phyloP scores from a whole-genome alignment of 768 basidiomycete species.

The Calocera cornea region DNA sequence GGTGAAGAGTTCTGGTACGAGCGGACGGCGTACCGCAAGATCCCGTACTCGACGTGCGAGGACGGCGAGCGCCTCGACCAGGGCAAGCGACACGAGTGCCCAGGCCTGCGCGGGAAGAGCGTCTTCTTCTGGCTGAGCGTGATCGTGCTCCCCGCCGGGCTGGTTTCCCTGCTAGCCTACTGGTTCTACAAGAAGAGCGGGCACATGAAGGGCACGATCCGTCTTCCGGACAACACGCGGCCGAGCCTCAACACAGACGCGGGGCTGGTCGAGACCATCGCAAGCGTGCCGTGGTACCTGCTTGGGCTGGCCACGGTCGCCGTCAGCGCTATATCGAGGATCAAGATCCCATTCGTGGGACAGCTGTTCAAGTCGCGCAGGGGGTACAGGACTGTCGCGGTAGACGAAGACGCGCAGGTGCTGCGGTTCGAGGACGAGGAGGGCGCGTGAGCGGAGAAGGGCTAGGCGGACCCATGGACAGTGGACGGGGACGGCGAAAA shows the following conservation, averaged over 20 bases:
- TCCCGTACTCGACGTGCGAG: conserved; percentile 76
- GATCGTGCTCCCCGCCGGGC: conserved; percentile 57
- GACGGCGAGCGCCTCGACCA: conserved; percentile 68
- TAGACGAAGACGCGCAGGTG: conserved; percentile 83
- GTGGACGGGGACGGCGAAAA: neutral
- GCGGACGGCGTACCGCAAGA: conserved; percentile 79
- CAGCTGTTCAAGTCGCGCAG: conserved; percentile 36
- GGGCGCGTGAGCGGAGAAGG: neutral
- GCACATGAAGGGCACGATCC: conserved; percentile 60
- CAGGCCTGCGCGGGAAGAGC: conserved; percentile 61
- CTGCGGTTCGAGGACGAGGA: conserved; percentile 74
- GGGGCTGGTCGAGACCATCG: conserved; percentile 52
- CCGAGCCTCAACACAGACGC: conserved; percentile 28
- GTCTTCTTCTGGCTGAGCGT: conserved; percentile 75
- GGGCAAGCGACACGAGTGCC: conserved; percentile 63
- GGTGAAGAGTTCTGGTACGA: conserved; percentile 83
- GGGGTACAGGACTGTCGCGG: conserved; percentile 63
- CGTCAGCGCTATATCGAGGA: conserved; percentile 41
- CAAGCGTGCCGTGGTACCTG: conserved; percentile 82
- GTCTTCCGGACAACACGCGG: conserved; percentile 47
- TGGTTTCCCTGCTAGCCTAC: conserved; percentile 62
- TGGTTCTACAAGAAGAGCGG: conserved; percentile 74
- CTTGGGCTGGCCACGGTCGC: conserved; percentile 64
- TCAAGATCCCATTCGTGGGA: conserved; percentile 17
- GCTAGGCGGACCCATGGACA: too few species aligned